Conservation (phyloP, 352 stramenopile species). For the Globisporangium nodosum region DNA sequence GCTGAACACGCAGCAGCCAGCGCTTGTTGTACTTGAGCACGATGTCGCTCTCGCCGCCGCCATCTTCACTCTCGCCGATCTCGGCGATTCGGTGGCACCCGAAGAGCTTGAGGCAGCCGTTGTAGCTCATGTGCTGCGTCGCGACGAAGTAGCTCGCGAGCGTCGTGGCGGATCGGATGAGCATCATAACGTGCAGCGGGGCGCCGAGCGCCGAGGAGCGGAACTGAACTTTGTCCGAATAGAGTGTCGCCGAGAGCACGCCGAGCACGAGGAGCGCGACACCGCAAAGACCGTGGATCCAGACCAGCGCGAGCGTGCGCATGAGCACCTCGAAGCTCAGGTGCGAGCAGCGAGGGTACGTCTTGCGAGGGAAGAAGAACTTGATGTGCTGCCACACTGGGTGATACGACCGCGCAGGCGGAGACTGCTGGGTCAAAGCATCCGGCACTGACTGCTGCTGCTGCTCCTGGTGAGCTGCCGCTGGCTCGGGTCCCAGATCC, state of each 20-base stretch:
- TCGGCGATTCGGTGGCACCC: conserved; percentile 25
- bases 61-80: conserved; percentile 27
- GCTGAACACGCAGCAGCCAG: conserved; percentile 57
- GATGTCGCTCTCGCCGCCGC: conserved; percentile 32
- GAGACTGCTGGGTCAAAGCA: not conserved
- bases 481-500: conserved; percentile 24
- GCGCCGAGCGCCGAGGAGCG: conserved; percentile 36
- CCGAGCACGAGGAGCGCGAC: conserved; percentile 42
- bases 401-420: conserved; percentile 12
- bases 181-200: conserved; percentile 54
- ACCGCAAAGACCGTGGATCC: conserved; percentile 64
- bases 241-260: conserved; percentile 34
- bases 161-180: conserved; percentile 52
- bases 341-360: conserved; percentile 40
- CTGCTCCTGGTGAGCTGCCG: not conserved
- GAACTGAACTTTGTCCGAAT: conserved; percentile 47
- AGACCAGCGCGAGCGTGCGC: conserved; percentile 57
- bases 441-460: not conserved
- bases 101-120: conserved; percentile 49
- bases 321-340: conserved; percentile 72
- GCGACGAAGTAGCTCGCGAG: conserved; percentile 48
- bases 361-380: conserved; percentile 69
- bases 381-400: conserved; percentile 48
- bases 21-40: conserved; percentile 59
- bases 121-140: conserved; percentile 58